Conservation (phyloP, 2,329 filamentous ascomycete genomes). For the Chrysoporthe puriensis region DNA sequence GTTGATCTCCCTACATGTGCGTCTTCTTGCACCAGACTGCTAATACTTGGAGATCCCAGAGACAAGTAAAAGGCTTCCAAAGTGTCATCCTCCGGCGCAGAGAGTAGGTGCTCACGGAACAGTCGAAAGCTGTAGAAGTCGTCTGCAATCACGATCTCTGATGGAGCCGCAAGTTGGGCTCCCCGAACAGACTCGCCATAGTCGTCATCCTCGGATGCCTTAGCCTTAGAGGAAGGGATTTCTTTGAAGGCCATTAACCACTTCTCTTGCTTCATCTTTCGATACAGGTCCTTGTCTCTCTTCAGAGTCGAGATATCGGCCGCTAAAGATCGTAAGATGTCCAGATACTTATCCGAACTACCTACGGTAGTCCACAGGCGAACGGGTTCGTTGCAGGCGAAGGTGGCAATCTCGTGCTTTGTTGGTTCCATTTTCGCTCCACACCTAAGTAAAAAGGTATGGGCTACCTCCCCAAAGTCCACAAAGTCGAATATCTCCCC, state of each 20-base stretch:
- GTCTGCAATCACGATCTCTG: constrained; percentile 77
- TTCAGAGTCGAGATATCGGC: constrained; percentile 72
- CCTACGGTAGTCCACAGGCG: constrained; percentile 80
- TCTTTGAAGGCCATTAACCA: constrained; percentile 88
- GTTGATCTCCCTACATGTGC: constrained; percentile 70
- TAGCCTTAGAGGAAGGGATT: constrained; percentile 53
- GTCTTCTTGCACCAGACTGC: constrained; percentile 77
- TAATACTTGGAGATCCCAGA: constrained; percentile 78
- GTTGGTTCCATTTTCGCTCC: constrained; percentile 92
- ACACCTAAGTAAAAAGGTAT: constrained; percentile 83
- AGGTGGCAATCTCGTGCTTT: constrained; percentile 79
- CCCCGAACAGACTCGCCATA: constrained; percentile 71
- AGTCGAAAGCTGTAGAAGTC: constrained; percentile 88
- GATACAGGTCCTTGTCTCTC: constrained; percentile 78
- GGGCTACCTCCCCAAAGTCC: constrained; percentile 86
- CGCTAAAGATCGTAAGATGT: constrained; percentile 78
- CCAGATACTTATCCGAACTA: constrained; percentile 82
- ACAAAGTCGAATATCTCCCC: constrained; percentile 96
- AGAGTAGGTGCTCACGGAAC: constrained; percentile 83
- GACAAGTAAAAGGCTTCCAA: constrained; percentile 84
- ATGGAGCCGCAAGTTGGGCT: constrained; percentile 75
- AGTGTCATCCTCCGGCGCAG: constrained; percentile 85
- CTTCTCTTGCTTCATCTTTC: constrained; percentile 71
- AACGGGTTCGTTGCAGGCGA: constrained; percentile 83
- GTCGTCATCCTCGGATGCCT: constrained; percentile 58